These are phyloP conservation scores for Eucalyptus tenuipes DNA, from an alignment of 345 rosid species.

Conservation along the genomic window DNA sequence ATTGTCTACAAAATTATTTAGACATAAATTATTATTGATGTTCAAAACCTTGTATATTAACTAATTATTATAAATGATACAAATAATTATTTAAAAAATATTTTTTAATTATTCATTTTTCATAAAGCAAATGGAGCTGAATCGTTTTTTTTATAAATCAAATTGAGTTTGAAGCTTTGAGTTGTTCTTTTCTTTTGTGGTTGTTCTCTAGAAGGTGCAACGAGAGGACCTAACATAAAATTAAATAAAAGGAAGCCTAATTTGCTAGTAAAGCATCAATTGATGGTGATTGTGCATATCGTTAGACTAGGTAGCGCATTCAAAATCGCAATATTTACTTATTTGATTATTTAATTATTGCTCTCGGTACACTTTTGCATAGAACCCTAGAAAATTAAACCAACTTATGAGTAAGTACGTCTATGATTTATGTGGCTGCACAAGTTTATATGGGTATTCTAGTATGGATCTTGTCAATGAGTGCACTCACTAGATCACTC, in stretches of 20 bases:
- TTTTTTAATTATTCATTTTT: too few species aligned
- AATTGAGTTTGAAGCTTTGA: too few species aligned
- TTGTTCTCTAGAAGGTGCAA: background rate
- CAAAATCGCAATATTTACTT: background rate
- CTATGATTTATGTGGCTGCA: background rate
- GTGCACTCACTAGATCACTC: background rate
- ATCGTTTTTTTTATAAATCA: too few species aligned
- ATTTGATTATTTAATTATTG: background rate
- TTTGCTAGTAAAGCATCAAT: background rate
- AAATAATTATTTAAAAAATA: too few species aligned
- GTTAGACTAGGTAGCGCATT: background rate
- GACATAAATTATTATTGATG: too few species aligned
- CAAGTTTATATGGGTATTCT: background rate
- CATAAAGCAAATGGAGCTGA: rapidly evolving
- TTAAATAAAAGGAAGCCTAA: background rate
- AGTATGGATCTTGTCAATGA: background rate
- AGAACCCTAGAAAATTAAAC: background rate
- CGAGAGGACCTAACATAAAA: background rate
- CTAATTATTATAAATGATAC: too few species aligned
- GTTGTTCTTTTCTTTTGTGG: background rate
- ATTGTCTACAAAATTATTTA: too few species aligned
- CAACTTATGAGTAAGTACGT: background rate
- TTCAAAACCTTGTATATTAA: too few species aligned
- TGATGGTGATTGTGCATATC: background rate
- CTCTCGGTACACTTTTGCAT: background rate